Conservation (phyloP, 1,284 basidiomycete genomes). For the Kwoniella shivajii region DNA sequence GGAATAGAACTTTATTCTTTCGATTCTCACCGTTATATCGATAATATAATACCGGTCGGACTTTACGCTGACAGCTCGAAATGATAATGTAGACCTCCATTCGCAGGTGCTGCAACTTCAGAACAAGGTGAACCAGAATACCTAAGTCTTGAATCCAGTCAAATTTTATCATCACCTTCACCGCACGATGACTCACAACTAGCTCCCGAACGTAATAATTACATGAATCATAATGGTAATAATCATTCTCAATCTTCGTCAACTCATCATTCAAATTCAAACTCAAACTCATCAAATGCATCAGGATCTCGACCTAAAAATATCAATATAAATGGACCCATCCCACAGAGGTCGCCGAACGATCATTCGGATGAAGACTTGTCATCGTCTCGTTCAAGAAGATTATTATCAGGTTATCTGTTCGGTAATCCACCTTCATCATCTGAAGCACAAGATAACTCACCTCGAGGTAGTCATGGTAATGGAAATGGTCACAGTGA, state of each 20-base stretch:
- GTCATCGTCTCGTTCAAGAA: conserved; percentile 38
- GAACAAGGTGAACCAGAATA: conserved; percentile 36
- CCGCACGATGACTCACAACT: conserved; percentile 3
- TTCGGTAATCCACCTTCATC: conserved; percentile 48
- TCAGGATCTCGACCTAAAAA: not conserved
- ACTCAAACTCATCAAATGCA: too few species aligned
- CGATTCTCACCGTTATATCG: too few species aligned
- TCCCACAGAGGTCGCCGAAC: conserved; percentile 2
- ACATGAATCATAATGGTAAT: not conserved
- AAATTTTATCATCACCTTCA: conserved; percentile 3
- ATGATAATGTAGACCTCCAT: conserved; percentile 38
- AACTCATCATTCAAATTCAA: too few species aligned
- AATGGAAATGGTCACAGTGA: not conserved
- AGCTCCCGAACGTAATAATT: not conserved
- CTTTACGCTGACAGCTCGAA: not conserved
- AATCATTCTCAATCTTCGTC: too few species aligned
- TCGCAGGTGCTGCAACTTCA: conserved; percentile 34
- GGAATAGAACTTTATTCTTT: too few species aligned
- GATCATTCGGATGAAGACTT: conserved; percentile 36
- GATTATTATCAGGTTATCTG: conserved; percentile 49
- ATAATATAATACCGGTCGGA: too few species aligned
- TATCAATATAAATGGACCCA: not conserved
- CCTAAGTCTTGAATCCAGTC: conserved; percentile 33
- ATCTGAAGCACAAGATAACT: conserved; percentile 3
- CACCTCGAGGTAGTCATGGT: not conserved